Base-by-base conservation (phyloP, 179 eudicot genomes). In the Beta corolliflora region DNA sequence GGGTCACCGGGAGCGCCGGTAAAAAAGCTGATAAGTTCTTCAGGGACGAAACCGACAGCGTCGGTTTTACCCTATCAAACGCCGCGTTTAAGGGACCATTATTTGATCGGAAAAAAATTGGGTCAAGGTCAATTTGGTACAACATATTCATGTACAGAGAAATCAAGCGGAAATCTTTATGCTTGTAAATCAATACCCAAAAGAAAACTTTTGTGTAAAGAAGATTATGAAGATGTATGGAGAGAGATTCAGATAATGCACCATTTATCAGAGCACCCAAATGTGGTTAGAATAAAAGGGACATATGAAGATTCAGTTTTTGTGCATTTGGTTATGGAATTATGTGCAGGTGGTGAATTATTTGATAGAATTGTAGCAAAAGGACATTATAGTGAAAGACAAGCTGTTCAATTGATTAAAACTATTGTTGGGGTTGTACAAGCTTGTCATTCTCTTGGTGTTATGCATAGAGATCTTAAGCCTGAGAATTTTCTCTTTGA, bases 121-220 rank as follows among this genome's bases (percentile, higher is more conserved):
- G 97, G 97, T 10, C 97, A 93, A 75, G 97, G 97, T 45, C 97
- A 93, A 60, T 93, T 93, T 77, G 98, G 98, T 0, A 92, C 98
- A 1, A 92, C 98, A 13, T 94, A 94, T 82, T 84, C 80, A 7
- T 90, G 93, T 82, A 88, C 92, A 12, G 98, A 94, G 83, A 94
- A 91, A 48, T 78, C 87, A 19, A 89, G 92, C 2, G 93, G 91
- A 2, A 44, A 67, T 15, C 83, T 82, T 5, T 92, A 83, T 55
- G 98, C 98, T 16, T 94, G 98, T 86, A 94, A 94, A 82, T 89
- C 98, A 36, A 93, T 93, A 79, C 96, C 98, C 7, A 93, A 93
- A 64, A 82, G 98, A 63, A 93, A 92, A 76, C 87, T 93, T 5
- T 31, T 93, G 0, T 91, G 98, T 80, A 88, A 81, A 73, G 98